These are phyloP conservation scores for Eucalyptus sp. DNA, from an alignment of 345 rosid genomes.

Conservation along the genomic window DNA sequence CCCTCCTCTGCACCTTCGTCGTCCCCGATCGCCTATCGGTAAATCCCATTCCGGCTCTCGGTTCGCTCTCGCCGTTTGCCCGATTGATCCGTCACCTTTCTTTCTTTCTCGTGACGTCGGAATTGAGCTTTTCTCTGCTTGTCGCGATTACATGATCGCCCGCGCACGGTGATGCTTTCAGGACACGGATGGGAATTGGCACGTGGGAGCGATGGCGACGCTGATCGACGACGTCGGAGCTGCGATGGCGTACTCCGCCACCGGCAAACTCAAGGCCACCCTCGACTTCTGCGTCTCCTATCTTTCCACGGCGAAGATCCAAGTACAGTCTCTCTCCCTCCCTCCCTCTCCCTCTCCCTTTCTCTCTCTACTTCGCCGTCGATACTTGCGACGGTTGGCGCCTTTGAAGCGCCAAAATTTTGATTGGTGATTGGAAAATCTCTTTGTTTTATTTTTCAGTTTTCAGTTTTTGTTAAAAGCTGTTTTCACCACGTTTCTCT, in stretches of 20 bases:
- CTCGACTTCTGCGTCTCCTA: conserved; percentile 39
- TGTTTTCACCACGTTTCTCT: background rate
- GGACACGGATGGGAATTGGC: conserved; percentile 42
- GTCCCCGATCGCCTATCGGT: conserved; percentile 14
- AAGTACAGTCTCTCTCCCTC: conserved; percentile 2
- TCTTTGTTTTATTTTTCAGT: no score
- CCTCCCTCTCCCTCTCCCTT: no score
- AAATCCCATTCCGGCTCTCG: background rate
- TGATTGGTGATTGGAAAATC: background rate
- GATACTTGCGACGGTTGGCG: background rate
- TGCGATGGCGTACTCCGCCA: conserved; percentile 11
- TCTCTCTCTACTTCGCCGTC: no score
- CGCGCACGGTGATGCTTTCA: background rate
- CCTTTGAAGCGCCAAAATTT: no score
- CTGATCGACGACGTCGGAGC: conserved; percentile 42
- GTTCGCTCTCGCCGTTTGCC: background rate
- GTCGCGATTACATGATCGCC: background rate
- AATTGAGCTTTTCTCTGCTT: background rate
- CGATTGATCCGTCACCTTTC: background rate
- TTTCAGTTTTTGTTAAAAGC: background rate
- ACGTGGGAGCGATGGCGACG: conserved; percentile 37
- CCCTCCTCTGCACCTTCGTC: conserved; percentile 19
- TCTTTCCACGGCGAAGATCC: conserved; percentile 32
- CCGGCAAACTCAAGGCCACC: conserved; percentile 14
- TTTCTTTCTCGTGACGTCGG: background rate